Conservation (phyloP, 1,139 yeast species). For the Torulaspora pretoriensis region DNA sequence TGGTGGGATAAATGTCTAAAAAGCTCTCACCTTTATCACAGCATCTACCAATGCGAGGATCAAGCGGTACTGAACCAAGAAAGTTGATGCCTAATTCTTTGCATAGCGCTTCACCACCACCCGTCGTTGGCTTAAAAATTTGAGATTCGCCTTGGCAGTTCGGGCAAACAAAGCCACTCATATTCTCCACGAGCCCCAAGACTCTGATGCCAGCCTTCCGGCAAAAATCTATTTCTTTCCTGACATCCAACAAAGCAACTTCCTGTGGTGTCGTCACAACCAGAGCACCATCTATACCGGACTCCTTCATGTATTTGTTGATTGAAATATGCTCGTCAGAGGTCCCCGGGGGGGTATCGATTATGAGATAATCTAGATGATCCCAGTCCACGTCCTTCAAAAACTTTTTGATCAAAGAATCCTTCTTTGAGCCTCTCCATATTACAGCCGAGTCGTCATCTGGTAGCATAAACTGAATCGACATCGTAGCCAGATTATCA, state of each 20-base stretch:
- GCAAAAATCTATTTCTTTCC: conserved; percentile 95
- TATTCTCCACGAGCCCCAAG: conserved; percentile 90
- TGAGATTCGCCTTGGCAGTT: conserved; percentile 84
- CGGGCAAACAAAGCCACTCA: conserved; percentile 99
- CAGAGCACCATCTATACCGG: conserved; percentile 92
- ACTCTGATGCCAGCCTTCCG: conserved; percentile 81
- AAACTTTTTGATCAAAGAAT: conserved; percentile 88
- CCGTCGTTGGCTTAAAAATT: conserved; percentile 92
- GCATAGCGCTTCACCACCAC: conserved; percentile 87
- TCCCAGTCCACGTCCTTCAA: conserved; percentile 95
- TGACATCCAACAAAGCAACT: conserved; percentile 87
- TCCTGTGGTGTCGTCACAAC: conserved; percentile 98
- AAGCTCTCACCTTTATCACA: conserved; percentile 91
- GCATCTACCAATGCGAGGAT: conserved; percentile 85
- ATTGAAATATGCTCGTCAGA: conserved; percentile 95
- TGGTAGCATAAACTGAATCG: conserved; percentile 93
- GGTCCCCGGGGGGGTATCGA: conserved; percentile 98
- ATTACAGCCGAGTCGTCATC: conserved; percentile 90
- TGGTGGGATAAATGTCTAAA: conserved; percentile 77
- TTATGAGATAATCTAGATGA: conserved; percentile 71
- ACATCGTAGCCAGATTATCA: conserved; percentile 92
- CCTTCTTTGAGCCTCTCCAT: conserved; percentile 96
- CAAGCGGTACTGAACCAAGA: conserved; percentile 90
- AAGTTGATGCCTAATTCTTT: conserved; percentile 71
- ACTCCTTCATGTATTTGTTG: conserved; percentile 79